Conservation (phyloP, 768 basidiomycete species). For the Hypsizygus marmoreus region DNA sequence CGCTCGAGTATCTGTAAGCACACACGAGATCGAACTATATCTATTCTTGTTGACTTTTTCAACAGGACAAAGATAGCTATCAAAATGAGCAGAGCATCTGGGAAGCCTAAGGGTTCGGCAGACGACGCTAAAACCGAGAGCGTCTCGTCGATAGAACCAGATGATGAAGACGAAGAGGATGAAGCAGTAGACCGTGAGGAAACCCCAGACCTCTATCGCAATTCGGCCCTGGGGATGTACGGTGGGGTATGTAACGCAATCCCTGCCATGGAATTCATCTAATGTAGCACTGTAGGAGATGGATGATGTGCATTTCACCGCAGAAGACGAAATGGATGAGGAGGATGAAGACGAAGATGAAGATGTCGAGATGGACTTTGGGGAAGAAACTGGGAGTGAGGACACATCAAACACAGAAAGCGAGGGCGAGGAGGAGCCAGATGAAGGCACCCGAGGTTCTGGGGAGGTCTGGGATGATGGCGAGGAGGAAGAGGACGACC, state of each 20-base stretch:
- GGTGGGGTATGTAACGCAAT: conserved; percentile 65
- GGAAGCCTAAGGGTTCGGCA: conserved; percentile 58
- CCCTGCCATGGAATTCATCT: conserved; percentile 10
- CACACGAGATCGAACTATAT: background rate
- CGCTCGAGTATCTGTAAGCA: conserved; percentile 85
- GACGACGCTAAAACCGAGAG: conserved; percentile 50
- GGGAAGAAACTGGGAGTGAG: conserved; percentile 80
- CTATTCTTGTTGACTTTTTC: conserved; percentile 15
- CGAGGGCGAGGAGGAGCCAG: conserved; percentile 66
- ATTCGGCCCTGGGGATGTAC: conserved; percentile 96
- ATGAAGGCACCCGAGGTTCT: conserved; percentile 56
- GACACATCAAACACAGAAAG: conserved; percentile 79
- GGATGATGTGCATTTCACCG: conserved; percentile 72
- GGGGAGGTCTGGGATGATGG: conserved; percentile 67
- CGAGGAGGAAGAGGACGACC: conserved; percentile 71
- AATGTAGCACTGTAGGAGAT: conserved; percentile 60
- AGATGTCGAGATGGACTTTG: conserved; percentile 88
- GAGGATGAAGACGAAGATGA: conserved; percentile 81
- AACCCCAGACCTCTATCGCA: conserved; percentile 92
- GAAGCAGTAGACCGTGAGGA: conserved; percentile 66
- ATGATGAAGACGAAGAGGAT: conserved; percentile 65
- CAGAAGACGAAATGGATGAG: conserved; percentile 79
- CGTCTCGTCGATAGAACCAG: conserved; percentile 51
- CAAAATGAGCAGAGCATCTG: conserved; percentile 87
- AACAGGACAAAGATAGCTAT: conserved; percentile 93